phyloP scores from a whole-genome alignment of 257 asterid species.

The Fraxinus pennsylvanica region DNA sequence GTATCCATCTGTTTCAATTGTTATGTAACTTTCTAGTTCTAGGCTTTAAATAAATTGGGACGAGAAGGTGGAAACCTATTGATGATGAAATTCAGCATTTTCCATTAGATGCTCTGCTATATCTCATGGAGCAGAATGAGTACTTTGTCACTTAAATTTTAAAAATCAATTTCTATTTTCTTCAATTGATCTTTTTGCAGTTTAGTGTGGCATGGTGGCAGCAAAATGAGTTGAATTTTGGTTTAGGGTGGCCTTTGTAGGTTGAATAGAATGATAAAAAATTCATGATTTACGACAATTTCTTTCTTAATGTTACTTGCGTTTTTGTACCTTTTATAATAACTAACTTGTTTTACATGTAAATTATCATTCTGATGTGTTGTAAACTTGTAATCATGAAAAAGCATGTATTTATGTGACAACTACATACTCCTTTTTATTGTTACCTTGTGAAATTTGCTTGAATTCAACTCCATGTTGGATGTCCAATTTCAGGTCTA shows the following conservation, averaged over 20 bases:
- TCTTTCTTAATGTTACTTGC: background rate
- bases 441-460: slow-evolving; percentile 18
- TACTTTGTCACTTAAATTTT: background rate
- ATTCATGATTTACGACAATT: background rate
- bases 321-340: background rate
- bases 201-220: background rate
- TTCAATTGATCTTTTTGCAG: background rate
- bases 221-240: background rate
- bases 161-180: background rate
- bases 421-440: background rate
- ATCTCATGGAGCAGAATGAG: background rate
- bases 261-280: background rate
- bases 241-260: background rate
- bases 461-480: slow-evolving; percentile 11
- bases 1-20: background rate
- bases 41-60: background rate
- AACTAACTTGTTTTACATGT: background rate
- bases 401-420: slow-evolving; percentile 6
- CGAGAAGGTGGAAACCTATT: background rate
- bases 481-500: slow-evolving; percentile 58
- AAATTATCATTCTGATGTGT: background rate
- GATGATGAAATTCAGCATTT: background rate
- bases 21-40: background rate
- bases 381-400: slow-evolving; percentile 10
- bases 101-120: background rate